Conservation (phyloP, 108 stramenopile genomes). For the Hondaea fermentalgiana region DNA sequence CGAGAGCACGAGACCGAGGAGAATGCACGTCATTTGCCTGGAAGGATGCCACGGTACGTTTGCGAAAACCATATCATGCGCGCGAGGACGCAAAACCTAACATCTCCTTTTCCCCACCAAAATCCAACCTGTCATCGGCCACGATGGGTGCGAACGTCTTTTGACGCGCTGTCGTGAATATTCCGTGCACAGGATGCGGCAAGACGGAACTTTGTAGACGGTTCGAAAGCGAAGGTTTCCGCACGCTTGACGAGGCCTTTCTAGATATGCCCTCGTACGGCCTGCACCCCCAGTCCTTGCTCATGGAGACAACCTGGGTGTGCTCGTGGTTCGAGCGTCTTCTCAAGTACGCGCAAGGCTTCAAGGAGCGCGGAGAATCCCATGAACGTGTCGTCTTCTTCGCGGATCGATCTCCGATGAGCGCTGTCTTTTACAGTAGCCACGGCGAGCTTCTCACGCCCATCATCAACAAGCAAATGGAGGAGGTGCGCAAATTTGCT, state of each 20-base stretch:
- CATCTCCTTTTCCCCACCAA: too few relatives aligned
- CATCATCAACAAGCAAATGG: constrained; percentile 20
- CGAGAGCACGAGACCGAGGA: not conserved
- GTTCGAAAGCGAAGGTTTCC: not conserved
- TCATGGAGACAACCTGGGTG: constrained; percentile 29
- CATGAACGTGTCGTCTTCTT: not conserved
- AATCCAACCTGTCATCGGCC: too few relatives aligned
- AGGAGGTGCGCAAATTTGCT: not conserved
- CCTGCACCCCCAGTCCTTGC: constrained; percentile 24
- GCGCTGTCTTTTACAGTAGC: constrained; percentile 18
- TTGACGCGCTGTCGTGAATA: not conserved
- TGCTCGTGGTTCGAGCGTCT: constrained; percentile 19
- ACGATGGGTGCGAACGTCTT: too few relatives aligned
- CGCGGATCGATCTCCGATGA: constrained; percentile 21
- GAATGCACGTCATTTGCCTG: constrained; percentile 22
- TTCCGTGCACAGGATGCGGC: not conserved
- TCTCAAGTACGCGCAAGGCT: not conserved
- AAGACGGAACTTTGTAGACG: constrained; percentile 17
- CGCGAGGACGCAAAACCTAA: too few relatives aligned
- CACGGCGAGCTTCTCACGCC: constrained; percentile 18
- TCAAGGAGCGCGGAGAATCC: not conserved
- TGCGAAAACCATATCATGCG: too few relatives aligned
- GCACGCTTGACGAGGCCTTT: constrained; percentile 22
- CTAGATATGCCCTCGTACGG: constrained; percentile 21
- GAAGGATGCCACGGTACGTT: constrained; percentile 33